Evolutionary conservation across 1,284 basidiomycete species (phyloP).

Genomic region (Calocybe gambosa): DNA sequence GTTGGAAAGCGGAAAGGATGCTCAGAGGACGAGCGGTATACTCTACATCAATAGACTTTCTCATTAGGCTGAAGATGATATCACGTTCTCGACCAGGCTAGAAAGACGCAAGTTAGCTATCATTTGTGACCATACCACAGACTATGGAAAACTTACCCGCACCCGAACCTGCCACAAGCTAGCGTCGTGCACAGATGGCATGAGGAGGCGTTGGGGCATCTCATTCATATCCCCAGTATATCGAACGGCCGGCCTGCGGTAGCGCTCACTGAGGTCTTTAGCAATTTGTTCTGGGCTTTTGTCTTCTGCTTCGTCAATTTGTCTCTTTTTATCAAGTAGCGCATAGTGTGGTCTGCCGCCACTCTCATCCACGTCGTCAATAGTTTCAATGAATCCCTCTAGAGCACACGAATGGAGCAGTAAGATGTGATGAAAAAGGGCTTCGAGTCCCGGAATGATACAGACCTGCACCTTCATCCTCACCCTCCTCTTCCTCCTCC

Average conservation of each 20-base stretch:
- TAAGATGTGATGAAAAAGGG: slow-evolving; percentile 3
- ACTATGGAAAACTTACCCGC: slow-evolving; percentile 71
- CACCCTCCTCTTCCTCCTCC: slow-evolving; percentile 92
- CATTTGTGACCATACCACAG: slow-evolving; percentile 29
- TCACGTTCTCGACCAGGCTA: slow-evolving; percentile 90
- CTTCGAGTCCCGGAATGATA: slow-evolving; percentile 10
- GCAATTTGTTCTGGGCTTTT: slow-evolving; percentile 86
- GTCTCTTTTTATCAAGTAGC: slow-evolving; percentile 69
- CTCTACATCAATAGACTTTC: slow-evolving; percentile 81
- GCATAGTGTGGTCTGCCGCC: slow-evolving; percentile 68
- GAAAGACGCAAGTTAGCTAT: not conserved
- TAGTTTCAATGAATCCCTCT: slow-evolving; percentile 83
- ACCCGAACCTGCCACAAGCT: slow-evolving; percentile 95
- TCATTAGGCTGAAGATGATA: slow-evolving; percentile 91
- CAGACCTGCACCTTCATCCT: slow-evolving; percentile 66
- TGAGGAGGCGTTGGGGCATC: slow-evolving; percentile 90
- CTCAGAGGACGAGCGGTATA: slow-evolving; percentile 72
- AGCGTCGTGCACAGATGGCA: slow-evolving; percentile 96
- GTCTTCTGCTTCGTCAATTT: slow-evolving; percentile 65
- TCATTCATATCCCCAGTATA: slow-evolving; percentile 91
- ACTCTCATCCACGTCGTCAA: slow-evolving; percentile 71
- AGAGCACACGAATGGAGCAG: slow-evolving; percentile 8
- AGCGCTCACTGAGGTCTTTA: slow-evolving; percentile 77
- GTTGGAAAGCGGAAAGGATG: slow-evolving; percentile 91
- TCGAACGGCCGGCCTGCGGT: slow-evolving; percentile 62